Base-by-base conservation (phyloP, 768 basidiomycete genomes). In the Boletus bicolor region DNA sequence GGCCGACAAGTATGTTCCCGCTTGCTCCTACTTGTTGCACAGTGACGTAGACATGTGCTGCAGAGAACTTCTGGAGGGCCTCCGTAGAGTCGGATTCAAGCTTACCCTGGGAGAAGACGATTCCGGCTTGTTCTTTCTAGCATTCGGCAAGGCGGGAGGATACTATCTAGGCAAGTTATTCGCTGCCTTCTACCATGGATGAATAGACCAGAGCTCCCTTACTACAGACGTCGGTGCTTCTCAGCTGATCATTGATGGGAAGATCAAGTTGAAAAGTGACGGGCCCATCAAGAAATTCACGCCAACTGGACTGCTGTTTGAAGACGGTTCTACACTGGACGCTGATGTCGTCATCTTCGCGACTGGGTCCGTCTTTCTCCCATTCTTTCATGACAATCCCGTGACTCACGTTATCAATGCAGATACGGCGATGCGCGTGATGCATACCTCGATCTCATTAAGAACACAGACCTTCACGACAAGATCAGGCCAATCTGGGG, bases 101-200 rank as follows among this genome's bases (percentile, higher is more conserved):
- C 62, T 75, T 12, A 81, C 77, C 44, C 61, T 67, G 7, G 86
- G 86, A 8, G 73, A 73, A 35, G 78, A 82, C 7, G 79, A 73
- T 19, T 72, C 79, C 1, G 86, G 87, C 0, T 75, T 82, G 56
- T 54, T 79, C 10, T 69, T 79, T 42, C 68, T 82, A 19, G 79
- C 77, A 14, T 81, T 76, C 66, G 67, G 65, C 8, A 75, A 74
- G 42, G 81, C 72, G 0, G 86, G 85, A 26, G 85, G 88, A 7
- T 89, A 85, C 68, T 89, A 89, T 68, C 72, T 87, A 2, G 85
- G 87, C 81, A 55, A 26, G 72, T 55, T 6, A 14, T 43, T 36
- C 21, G 30, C 5, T 35, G 2, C 0, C 9, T 34, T 32, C 1
- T 26, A 24, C 5, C 14, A 46, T 32, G 24, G 4, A 15, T 5